A percentile compares a stretch with the other conserved stretches of the same genome.
Evolutionary conservation across 805 yeast genomes (phyloP).

Genomic region (Zygosaccharomyces pseudorouxii): DNA sequence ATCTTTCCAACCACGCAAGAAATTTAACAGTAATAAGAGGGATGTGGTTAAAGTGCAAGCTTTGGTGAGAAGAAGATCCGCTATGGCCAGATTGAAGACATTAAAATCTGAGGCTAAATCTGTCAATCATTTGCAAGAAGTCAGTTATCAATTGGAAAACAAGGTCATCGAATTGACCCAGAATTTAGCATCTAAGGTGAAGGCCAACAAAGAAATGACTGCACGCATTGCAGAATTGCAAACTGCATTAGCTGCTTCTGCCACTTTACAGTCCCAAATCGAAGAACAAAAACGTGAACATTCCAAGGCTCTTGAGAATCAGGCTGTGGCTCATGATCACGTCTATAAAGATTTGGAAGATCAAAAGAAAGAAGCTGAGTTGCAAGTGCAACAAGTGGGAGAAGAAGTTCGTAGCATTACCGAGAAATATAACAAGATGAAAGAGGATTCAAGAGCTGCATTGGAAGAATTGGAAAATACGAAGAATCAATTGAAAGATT

Average conservation of each 20-base stretch:
- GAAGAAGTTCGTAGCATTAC: conserved; percentile 56
- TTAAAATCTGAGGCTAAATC: conserved; percentile 88
- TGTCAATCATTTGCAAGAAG: conserved; percentile 83
- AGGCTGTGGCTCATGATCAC: conserved; percentile 44
- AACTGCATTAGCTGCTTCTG: conserved; percentile 49
- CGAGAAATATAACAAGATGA: conserved; percentile 56
- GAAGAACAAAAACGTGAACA: conserved; percentile 53
- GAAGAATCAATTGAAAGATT: conserved; percentile 51
- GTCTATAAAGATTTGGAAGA: conserved; percentile 48
- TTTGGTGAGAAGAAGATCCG: conserved; percentile 68
- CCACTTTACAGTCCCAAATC: conserved; percentile 48
- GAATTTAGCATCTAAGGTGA: conserved; percentile 68
- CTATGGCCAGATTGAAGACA: conserved; percentile 56
- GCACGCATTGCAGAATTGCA: conserved; percentile 53
- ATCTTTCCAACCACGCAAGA: conserved; percentile 57
- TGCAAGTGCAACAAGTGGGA: conserved; percentile 55
- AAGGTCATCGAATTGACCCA: conserved; percentile 96
- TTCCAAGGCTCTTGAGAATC: conserved; percentile 42
- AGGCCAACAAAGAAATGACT: conserved; percentile 71
- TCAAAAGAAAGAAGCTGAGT: conserved; percentile 51
- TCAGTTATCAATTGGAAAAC: conserved; percentile 88
- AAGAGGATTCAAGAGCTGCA: conserved; percentile 56
- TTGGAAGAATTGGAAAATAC: conserved; percentile 59
- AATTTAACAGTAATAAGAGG: conserved; percentile 43
- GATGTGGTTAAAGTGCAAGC: conserved; percentile 74